Evolutionary conservation across 2,329 filamentous ascomycete genomes (phyloP).

Genomic region (Pestalotiopsis sp.): DNA sequence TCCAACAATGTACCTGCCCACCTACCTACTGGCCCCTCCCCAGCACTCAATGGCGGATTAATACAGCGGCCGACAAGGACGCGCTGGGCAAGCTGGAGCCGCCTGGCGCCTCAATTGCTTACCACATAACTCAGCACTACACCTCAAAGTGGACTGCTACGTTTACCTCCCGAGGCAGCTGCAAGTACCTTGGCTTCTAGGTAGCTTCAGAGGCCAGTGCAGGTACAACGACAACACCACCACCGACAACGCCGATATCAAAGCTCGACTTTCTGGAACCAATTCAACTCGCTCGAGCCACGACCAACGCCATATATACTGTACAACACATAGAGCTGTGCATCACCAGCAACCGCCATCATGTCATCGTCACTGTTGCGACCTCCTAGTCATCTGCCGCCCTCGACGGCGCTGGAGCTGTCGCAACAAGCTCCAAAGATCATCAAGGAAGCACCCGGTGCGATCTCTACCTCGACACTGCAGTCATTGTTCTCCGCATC

Average conservation of each 20-base stretch:
- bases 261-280: background rate
- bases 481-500: constrained; percentile 55
- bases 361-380: constrained; percentile 51
- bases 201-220: background rate
- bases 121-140: too few relatives aligned
- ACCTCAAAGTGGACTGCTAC: too few relatives aligned
- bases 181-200: too few relatives aligned
- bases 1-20: too few relatives aligned
- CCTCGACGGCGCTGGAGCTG: constrained; percentile 56
- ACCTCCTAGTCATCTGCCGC: constrained; percentile 59
- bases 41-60: constrained; percentile 4
- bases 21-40: background rate
- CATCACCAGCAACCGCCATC: background rate
- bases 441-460: constrained; percentile 55
- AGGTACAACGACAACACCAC: too few relatives aligned
- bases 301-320: background rate
- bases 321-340: constrained; percentile 24
- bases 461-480: constrained; percentile 58
- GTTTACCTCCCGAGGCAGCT: too few relatives aligned
- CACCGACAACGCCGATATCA: too few relatives aligned
- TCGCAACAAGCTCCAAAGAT: constrained; percentile 65
- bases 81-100: background rate
- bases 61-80: background rate
- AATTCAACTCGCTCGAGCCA: background rate
- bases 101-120: background rate